Evolutionary conservation across 2,329 filamentous ascomycete species (phyloP), one percentile per base, ranked within the genome.

Genomic region (Rhynchosporium secalis): DNA sequence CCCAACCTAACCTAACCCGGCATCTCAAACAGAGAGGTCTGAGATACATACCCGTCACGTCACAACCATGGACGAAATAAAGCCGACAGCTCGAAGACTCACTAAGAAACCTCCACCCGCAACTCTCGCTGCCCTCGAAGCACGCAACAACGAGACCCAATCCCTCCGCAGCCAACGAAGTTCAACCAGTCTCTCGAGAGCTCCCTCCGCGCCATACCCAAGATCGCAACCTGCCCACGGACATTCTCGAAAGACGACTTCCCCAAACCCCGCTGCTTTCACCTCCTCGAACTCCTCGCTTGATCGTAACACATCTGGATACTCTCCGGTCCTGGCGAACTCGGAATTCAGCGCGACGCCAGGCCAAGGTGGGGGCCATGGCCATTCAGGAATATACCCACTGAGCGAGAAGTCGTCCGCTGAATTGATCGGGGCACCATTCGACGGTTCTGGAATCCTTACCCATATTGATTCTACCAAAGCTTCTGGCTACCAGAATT

Each of bases 371-470:
- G 66, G 65, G 56, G 64, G 46, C 48, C 61, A 55, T 15, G 56
- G 69, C 61, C 71, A 75, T 61, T 62, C 33, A 52, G 38, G 45
- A 43, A 66, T 75, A 72, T 75, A 73, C 67, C 72, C 74, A 54
- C 76, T 82, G 71, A 77, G 74, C 65, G 75, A 77, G 65, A 78
- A 78, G 68, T 73, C 78, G 9, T 79, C 83, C 60, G 83, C 86
- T 74, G 85, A 87, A 68, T 77, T 88, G 63, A 80, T 88, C 75
- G 85, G 85, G 70, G 83, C 84, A 66, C 85, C 85, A 48, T 88
- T 88, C 75, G 85, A 88, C 83, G 81, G 83, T 70, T 81, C 79
- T 61, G 81, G 81, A 67, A 86, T 87, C 69, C 77, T 87, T 70
- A 82, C 80, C 73, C 83, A 83, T 69, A 79, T 87, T 71, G 83